These are phyloP conservation scores for Ogataea pilisensis DNA, from an alignment of 805 yeast genomes.

Conservation along the genomic window DNA sequence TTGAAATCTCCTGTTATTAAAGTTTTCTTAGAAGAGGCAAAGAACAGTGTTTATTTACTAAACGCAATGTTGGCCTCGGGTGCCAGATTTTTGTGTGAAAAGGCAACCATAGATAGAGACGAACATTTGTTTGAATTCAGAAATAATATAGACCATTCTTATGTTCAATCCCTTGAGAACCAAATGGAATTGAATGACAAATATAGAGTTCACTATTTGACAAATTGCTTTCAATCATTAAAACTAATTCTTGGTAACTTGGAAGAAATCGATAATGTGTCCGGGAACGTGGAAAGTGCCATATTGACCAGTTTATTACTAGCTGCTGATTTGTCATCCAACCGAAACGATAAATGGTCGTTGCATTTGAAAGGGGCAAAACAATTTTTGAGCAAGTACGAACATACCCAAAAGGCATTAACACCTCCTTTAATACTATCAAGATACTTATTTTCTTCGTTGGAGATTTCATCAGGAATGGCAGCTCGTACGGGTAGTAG, in stretches of 20 bases:
- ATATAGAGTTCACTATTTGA: conserved; percentile 55
- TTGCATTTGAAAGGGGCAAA: conserved; percentile 63
- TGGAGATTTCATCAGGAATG: conserved; percentile 54
- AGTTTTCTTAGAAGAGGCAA: conserved; percentile 22
- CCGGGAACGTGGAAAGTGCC: conserved; percentile 57
- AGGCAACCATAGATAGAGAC: conserved; percentile 21
- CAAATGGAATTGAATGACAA: conserved; percentile 41
- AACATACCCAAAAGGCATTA: conserved; percentile 9
- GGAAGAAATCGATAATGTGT: conserved; percentile 22
- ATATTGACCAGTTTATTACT: conserved; percentile 60
- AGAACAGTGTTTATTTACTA: conserved; percentile 51
- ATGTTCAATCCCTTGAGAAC: conserved; percentile 9
- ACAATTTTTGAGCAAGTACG: conserved; percentile 47
- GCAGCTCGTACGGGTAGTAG: conserved; percentile 51
- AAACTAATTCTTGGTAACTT: conserved; percentile 41
- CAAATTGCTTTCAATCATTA: conserved; percentile 58
- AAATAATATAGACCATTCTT: conserved; percentile 6
- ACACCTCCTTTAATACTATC: conserved; percentile 21
- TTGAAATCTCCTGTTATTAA: conserved; percentile 25
- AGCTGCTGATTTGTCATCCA: conserved; percentile 56
- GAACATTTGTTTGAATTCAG: conserved; percentile 4
- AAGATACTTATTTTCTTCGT: conserved; percentile 36
- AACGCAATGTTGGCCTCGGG: conserved; percentile 72
- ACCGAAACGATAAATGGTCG: conserved; percentile 52
- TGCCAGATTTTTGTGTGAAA: conserved; percentile 42